These are phyloP conservation scores for Collybia nuda DNA, from an alignment of 768 basidiomycete species.

Conservation along the genomic window DNA sequence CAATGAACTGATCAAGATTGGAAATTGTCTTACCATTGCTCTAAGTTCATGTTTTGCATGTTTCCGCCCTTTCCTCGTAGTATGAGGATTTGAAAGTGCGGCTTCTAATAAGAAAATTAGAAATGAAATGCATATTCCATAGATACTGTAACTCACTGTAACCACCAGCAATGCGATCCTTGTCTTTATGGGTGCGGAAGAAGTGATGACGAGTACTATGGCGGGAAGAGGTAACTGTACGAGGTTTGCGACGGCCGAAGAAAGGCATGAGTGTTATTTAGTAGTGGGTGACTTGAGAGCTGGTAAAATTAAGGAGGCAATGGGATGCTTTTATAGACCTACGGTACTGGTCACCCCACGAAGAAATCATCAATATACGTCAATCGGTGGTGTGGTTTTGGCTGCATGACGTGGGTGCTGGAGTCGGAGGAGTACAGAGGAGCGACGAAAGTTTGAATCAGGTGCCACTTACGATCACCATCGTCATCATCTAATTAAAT, in stretches of 20 bases:
- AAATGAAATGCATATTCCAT: constrained; percentile 1
- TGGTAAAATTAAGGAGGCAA: too few species aligned
- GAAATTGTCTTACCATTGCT: constrained; percentile 36
- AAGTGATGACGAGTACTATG: constrained; percentile 10
- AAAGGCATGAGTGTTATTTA: constrained; percentile 16
- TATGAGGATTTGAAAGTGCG: constrained; percentile 51
- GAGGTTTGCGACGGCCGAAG: constrained; percentile 16
- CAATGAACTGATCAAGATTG: constrained; percentile 1
- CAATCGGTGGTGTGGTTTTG: too few species aligned
- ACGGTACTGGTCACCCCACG: too few species aligned
- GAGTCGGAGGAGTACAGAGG: too few species aligned
- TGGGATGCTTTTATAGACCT: too few species aligned
- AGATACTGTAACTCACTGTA: constrained; percentile 35
- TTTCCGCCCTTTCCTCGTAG: constrained; percentile 41
- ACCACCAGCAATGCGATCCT: constrained; percentile 46
- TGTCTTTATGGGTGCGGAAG: constrained; percentile 35
- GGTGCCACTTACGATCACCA: too few species aligned
- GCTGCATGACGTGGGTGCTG: too few species aligned
- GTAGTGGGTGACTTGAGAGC: too few species aligned
- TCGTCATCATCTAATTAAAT: too few species aligned
- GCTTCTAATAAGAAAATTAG: constrained; percentile 31
- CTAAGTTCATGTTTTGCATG: constrained; percentile 45
- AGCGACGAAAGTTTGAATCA: too few species aligned
- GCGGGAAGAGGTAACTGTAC: background rate
- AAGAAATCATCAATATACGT: too few species aligned